These are phyloP conservation scores for Pyricularia sp. DNA, from an alignment of 2,329 filamentous ascomycete species.

Conservation along the genomic window DNA sequence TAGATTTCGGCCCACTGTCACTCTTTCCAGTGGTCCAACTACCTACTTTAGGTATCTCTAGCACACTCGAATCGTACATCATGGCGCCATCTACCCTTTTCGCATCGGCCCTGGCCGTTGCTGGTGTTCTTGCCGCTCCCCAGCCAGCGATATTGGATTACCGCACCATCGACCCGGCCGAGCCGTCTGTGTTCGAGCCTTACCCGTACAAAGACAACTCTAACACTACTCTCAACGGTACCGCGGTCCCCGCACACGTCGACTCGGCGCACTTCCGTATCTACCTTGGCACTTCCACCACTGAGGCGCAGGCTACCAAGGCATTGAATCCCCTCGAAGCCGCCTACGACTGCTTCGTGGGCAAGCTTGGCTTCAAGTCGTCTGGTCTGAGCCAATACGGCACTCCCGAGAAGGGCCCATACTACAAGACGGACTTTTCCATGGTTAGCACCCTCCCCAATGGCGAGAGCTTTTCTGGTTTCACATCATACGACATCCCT, in stretches of 20 bases:
- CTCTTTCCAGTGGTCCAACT: neutral
- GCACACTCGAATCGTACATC: neutral
- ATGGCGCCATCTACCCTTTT: neutral
- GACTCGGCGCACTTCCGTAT: neutral
- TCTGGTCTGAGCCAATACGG: conserved; percentile 18
- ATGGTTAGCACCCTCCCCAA: conserved; percentile 20
- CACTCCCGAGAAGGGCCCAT: conserved; percentile 21
- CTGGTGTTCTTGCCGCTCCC: neutral
- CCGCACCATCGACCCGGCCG: neutral
- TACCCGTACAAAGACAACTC: neutral
- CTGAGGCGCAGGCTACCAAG: neutral
- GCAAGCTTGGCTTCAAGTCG: conserved; percentile 20
- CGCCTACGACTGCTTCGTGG: conserved; percentile 24
- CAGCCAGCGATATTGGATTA: neutral
- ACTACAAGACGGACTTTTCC: conserved; percentile 34
- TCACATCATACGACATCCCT: conserved; percentile 23
- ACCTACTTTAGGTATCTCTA: neutral
- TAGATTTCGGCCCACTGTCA: neutral
- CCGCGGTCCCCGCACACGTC: neutral
- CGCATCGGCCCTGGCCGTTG: neutral
- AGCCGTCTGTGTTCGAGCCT: neutral
- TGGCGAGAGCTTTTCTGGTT: conserved; percentile 22
- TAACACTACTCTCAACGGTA: neutral
- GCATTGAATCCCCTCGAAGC: conserved; percentile 23
- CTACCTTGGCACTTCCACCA: neutral